Conservation (phyloP, 352 stramenopile species). For the Pseudoperonospora humuli region DNA sequence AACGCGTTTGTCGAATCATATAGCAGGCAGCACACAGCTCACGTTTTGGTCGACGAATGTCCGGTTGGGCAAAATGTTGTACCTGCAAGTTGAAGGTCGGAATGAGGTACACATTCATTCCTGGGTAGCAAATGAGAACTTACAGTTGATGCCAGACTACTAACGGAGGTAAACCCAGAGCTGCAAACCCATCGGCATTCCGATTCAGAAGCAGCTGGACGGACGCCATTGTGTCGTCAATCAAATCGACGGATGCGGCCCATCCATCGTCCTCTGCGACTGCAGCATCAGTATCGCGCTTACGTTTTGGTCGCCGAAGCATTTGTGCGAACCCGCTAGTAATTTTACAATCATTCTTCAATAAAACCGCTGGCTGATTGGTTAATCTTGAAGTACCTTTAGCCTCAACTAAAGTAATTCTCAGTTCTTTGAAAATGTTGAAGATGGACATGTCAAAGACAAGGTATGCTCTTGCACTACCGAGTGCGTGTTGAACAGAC, state of each 20-base stretch:
- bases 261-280: conserved; percentile 20
- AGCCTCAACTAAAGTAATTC: too few relatives aligned
- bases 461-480: too few relatives aligned
- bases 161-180: conserved; percentile 29
- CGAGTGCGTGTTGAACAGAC: too few relatives aligned
- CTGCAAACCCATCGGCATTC: conserved; percentile 29
- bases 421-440: too few relatives aligned
- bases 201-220: conserved; percentile 45
- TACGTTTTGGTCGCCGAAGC: conserved; percentile 26
- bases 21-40: neutral
- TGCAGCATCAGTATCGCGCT: conserved; percentile 2
- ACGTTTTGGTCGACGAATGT: conserved; percentile 64
- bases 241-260: conserved; percentile 18
- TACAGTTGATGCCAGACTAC: conserved; percentile 56
- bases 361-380: too few relatives aligned
- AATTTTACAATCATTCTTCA: too few relatives aligned
- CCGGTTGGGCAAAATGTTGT: conserved; percentile 46
- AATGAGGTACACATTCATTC: neutral
- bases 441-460: too few relatives aligned
- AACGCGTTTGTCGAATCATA: neutral
- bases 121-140: conserved; percentile 1
- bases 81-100: conserved; percentile 19
- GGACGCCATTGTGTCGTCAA: conserved; percentile 47
- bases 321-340: too few relatives aligned
- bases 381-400: too few relatives aligned